These are phyloP conservation scores for Pyrus communis DNA, from an alignment of 306 rosid genomes.

Conservation along the genomic window DNA sequence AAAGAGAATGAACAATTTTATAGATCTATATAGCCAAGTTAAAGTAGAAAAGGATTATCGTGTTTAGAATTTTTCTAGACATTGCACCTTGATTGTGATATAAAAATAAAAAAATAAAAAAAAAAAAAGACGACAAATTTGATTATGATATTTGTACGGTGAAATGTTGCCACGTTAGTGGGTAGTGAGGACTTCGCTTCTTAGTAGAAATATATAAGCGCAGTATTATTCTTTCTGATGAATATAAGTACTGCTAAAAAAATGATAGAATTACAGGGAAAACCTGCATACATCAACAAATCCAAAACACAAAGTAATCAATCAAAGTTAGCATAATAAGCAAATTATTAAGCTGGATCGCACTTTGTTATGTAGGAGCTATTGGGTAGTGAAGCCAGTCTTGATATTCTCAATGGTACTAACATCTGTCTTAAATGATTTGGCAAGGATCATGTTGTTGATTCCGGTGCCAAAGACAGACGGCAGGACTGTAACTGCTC, in stretches of 20 bases:
- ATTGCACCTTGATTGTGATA: neutral
- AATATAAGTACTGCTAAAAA: neutral
- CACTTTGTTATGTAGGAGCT: neutral
- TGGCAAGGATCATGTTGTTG: slow-evolving; percentile 20
- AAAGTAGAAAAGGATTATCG: neutral
- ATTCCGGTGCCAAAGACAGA: slow-evolving; percentile 18
- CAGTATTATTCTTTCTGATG: neutral
- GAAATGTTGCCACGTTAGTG: neutral
- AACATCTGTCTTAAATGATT: slow-evolving; percentile 24
- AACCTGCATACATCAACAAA: neutral
- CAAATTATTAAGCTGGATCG: neutral
- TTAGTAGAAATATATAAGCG: neutral
- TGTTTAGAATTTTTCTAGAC: neutral
- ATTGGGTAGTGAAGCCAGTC: neutral
- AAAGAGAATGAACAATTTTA: no score
- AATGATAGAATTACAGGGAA: neutral
- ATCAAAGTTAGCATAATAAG: neutral
- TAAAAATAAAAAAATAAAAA: no score
- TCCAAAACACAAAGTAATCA: neutral
- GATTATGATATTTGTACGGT: neutral
- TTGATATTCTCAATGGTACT: slow-evolving; percentile 16
- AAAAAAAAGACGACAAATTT: neutral
- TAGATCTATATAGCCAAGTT: neutral
- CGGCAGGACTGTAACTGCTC: slow-evolving; percentile 15
- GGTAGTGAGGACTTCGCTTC: no score